Conservation (phyloP, 2,329 filamentous ascomycete genomes). For the Xylariales sp. region DNA sequence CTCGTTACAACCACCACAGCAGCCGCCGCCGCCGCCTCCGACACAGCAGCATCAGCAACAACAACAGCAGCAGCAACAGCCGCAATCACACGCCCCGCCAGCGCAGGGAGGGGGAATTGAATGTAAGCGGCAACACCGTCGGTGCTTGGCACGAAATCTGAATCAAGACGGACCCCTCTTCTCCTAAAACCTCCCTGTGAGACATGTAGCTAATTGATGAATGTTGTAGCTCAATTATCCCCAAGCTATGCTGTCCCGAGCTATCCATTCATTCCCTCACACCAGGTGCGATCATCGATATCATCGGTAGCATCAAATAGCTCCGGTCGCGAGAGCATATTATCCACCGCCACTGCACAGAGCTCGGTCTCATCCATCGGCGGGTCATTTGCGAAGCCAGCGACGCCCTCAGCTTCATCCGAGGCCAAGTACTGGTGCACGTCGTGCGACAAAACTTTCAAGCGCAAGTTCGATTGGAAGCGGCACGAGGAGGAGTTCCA, state of each 20-base stretch:
- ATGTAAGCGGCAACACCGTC: too few relatives aligned
- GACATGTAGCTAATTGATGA: background rate
- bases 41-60: conserved; percentile 9
- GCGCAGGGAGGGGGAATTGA: conserved; percentile 17
- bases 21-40: conserved; percentile 8
- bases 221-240: conserved; percentile 10
- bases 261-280: conserved; percentile 16
- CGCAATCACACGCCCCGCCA: conserved; percentile 6
- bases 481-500: conserved; percentile 67
- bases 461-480: conserved; percentile 67
- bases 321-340: conserved; percentile 25
- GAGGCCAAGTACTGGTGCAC: conserved; percentile 34
- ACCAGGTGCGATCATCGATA: conserved; percentile 22
- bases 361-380: conserved; percentile 23
- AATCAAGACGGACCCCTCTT: too few relatives aligned
- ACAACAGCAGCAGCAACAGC: conserved; percentile 7
- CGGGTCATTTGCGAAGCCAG: conserved; percentile 5
- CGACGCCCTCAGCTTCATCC: conserved; percentile 12
- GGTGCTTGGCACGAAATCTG: too few relatives aligned
- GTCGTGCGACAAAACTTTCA: conserved; percentile 58
- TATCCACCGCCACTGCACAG: conserved; percentile 22
- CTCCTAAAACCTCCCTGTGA: too few relatives aligned
- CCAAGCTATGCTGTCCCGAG: conserved; percentile 17
- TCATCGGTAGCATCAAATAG: conserved; percentile 23
- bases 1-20: conserved; percentile 8